phyloP scores from a whole-genome alignment of 148 eudicot species.

The Gaultheria prostrata region DNA sequence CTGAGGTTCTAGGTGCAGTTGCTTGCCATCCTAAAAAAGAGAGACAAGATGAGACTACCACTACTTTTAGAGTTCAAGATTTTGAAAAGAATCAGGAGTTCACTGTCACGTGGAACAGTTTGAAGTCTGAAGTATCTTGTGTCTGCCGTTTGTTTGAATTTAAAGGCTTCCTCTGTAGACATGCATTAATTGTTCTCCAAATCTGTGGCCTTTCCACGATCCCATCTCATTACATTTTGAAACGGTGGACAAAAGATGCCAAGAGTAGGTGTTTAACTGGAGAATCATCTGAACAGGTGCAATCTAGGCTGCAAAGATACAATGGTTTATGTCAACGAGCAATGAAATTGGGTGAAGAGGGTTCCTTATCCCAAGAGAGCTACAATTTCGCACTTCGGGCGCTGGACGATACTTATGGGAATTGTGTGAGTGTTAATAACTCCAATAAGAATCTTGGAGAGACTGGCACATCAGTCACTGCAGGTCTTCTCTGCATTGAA shows the following conservation, averaged over 20 bases:
- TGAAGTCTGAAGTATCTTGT: slow-evolving; percentile 74
- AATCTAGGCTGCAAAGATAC: slow-evolving; percentile 77
- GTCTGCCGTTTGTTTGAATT: slow-evolving; percentile 80
- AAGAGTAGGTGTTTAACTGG: slow-evolving; percentile 51
- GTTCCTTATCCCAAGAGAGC: slow-evolving; percentile 88
- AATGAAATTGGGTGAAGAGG: slow-evolving; percentile 86
- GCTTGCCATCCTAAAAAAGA: slow-evolving; percentile 87
- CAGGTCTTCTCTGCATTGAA: slow-evolving; percentile 76
- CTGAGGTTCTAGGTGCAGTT: slow-evolving; percentile 83
- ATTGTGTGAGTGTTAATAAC: slow-evolving; percentile 61
- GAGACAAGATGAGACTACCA: slow-evolving; percentile 46
- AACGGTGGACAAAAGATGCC: slow-evolving; percentile 90
- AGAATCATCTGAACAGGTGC: slow-evolving; percentile 54
- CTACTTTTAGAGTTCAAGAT: slow-evolving; percentile 71
- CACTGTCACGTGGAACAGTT: slow-evolving; percentile 62
- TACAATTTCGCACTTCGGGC: slow-evolving; percentile 59
- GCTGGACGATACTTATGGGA: slow-evolving; percentile 71
- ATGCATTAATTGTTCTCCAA: slow-evolving; percentile 93
- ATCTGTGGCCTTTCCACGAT: slow-evolving; percentile 73
- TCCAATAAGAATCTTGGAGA: slow-evolving; percentile 63
- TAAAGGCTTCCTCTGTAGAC: slow-evolving; percentile 91
- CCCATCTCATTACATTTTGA: slow-evolving; percentile 79
- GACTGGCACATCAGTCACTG: slow-evolving; percentile 55
- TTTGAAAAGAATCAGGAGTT: slow-evolving; percentile 66
- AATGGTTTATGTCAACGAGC: slow-evolving; percentile 76